Base-by-base conservation (phyloP, 2,329 filamentous ascomycete genomes). In the Lecanicillium sp. region DNA sequence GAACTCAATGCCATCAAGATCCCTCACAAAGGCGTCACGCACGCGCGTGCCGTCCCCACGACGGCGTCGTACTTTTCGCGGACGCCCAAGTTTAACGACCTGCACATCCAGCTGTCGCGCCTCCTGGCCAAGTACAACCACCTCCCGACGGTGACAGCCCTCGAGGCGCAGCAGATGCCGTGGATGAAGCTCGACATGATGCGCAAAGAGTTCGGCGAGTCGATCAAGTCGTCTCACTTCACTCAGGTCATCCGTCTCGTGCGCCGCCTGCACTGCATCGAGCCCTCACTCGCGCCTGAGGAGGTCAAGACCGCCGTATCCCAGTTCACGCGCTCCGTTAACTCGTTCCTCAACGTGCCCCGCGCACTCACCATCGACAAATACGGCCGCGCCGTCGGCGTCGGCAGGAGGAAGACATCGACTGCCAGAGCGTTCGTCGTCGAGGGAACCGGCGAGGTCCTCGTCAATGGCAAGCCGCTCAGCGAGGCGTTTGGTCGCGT, bases 41-140 rank as follows among this genome's bases (percentile, higher is more conserved):
- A 80, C 55, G 83, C 87, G 45, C 87, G 93, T 55, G 73, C 94
- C 19, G 72, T 96, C 29, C 93, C 93, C 17, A 77, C 78, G 21
- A 95, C 90, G 29, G 84, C 88, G 3, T 93, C 91, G n/a, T 98
- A 98, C 70, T 98, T 97, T 72, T 90, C 89, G 44, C 85, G 85
- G 44, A 84, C 84, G 52, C 86, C 90, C 2, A 75, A 78, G 47
- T 96, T 95, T 73, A 93, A 85, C 67, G 93, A 98, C 68, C 79
- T 87, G 60, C 80, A 86, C 57, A 78, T 97, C 55, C 71, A 74
- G 38, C 75, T 98, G 40, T 80, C 88, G 58, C 74, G 78, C 10
- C 76, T 97, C 20, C 69, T 86, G 49, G 80, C 81, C 45, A 84
- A 81, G 66, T 85, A 93, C 63, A 76, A 81, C 49, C 74, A 81